Evolutionary conservation across 2,329 filamentous ascomycete species (phyloP), one percentile per base, ranked within the genome.

Genomic region (Bipolaris zeicola): DNA sequence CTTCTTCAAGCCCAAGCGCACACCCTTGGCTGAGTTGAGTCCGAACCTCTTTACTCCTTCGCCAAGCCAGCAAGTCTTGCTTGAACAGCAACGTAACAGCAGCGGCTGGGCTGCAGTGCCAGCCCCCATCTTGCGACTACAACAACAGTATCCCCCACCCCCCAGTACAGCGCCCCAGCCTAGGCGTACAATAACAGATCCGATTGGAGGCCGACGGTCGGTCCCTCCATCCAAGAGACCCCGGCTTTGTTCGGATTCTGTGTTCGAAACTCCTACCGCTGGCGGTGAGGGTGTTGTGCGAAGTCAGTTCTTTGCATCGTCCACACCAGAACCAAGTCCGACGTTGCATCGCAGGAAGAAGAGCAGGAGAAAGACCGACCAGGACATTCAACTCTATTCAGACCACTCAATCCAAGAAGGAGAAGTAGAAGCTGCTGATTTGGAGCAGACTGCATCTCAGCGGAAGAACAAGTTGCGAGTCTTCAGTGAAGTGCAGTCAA

Each of bases 1-100:
- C 2, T 90, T 88, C 74, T 90, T 90, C 78, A 88, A 84, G 55
- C 78, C 84, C 6, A 85, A 82, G 65, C 83, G 88, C 3, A 82
- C 80, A 33, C 87, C 88, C 10, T 78, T 90, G 54, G 86, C 85
- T 18, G 88, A 90, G 69, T 76, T 90, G 20, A 86, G 89, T 69
- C 84, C 86, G 0, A 90, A 90, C 67, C 82, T 79, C 58, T 86
- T 90, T 68, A 87, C 85, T 0, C 85, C 85, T 20, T 89, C 87
- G 7, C 86, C 86, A 18, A 87, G 82, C 64, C 87, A 89, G 67
- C 84, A 86, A 69, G 78, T 79, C 24, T 72, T 87, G 10, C 74
- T 89, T 22, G 78, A 84, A 57, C 77, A 81, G 39, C 82, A 87
- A 67, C 76, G 77, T 47, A 67, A 63, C 14, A 80, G 77, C 39